These are phyloP conservation scores for Pleurotus platypus DNA, from an alignment of 768 basidiomycete species.

Conservation along the genomic window DNA sequence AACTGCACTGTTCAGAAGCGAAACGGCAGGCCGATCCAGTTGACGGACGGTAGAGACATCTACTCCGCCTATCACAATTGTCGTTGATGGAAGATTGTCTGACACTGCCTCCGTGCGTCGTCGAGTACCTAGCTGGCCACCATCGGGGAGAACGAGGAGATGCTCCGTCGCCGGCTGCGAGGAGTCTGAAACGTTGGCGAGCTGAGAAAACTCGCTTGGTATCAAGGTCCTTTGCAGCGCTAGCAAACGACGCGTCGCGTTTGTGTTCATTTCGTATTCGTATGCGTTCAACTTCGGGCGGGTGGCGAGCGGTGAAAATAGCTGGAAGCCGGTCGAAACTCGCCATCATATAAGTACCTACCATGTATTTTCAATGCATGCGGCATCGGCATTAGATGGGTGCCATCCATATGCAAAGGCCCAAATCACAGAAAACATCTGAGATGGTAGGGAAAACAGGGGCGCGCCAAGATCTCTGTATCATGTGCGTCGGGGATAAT, in stretches of 20 bases:
- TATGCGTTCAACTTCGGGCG: background rate
- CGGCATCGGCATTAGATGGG: background rate
- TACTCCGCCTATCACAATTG: background rate
- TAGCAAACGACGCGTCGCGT: background rate
- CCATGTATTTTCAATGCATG: background rate
- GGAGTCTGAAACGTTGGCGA: background rate
- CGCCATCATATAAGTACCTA: background rate
- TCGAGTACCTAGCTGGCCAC: background rate
- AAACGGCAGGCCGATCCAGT: background rate
- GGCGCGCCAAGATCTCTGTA: too few relatives aligned
- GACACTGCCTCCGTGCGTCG: background rate
- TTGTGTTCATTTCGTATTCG: background rate
- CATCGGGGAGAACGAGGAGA: conserved; percentile 3
- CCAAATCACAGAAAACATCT: background rate
- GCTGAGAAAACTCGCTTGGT: background rate
- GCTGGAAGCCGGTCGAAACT: background rate
- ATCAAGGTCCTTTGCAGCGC: conserved; percentile 2
- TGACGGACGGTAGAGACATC: background rate
- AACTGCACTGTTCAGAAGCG: conserved; percentile 22
- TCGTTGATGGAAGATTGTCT: background rate
- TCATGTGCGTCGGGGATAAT: background rate
- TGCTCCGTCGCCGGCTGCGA: background rate
- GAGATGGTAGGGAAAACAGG: background rate
- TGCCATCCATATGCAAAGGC: background rate
- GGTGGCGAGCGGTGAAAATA: background rate